Evolutionary conservation across 1,284 basidiomycete genomes (phyloP), one percentile per base, ranked within the genome.

Genomic region (Sphaerobolus stellatus): DNA sequence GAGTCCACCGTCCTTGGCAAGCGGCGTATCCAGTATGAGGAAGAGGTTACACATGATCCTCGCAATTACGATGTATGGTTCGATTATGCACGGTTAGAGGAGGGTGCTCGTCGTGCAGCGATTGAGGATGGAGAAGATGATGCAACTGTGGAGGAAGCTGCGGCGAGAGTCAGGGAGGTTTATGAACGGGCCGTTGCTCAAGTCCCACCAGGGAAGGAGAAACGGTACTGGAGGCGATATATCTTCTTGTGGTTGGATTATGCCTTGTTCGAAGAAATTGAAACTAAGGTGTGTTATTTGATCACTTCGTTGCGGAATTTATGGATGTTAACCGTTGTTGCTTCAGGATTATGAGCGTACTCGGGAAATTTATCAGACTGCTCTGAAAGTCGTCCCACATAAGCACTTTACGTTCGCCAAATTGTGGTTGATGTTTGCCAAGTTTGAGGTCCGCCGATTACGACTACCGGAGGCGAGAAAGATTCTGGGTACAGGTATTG

Each of bases 21-120:
- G 71, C 84, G 97, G 24, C 81, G 96, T 43, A 97, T 99, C 56
- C 94, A 99, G 66, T 99, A 99, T 68, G 96, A 98, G 68, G 94
- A 97, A 62, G 94, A 98, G 71, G 71, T 98, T 2, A 71, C 83
- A 5, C 89, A 94, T 58, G 93, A 97, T 60, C 84, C 90, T 1
- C 84, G 87, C 33, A 97, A 98, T 70, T 99, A 98, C 65, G 96
- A 99, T 70, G 90, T 91, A 1, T 99, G 97, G 97, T 98, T 98
- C 68, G 97, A 98, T 66, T 97, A 97, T 64, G 83, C 93, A 11
- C 82, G 94, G 4, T 71, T 99, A 20, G 96, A 99, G 68, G 97
- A 99, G 70, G 91, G 88, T 38, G 91, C 94, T 0, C 83, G 86
- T 62, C 76, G 81, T 25, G 84, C 92, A 52, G 74, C 90, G 36